These are phyloP conservation scores for Stentor coeruleus DNA, from an alignment of 73 alveolate genomes.

Conservation along the genomic window DNA sequence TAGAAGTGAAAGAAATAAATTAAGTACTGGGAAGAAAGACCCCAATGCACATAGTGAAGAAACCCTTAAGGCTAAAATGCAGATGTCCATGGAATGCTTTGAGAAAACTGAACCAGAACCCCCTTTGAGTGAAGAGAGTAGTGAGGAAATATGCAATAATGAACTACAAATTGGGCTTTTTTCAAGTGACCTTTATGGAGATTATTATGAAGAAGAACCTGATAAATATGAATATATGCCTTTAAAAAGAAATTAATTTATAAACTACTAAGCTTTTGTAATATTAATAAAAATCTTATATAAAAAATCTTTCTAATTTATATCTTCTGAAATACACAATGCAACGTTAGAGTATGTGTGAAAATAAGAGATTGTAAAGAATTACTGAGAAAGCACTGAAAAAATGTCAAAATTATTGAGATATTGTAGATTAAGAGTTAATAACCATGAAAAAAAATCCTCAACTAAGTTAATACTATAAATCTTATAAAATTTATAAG, in stretches of 20 bases:
- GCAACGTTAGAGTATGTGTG: no score
- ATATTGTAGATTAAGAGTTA: no score
- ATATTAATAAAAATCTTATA: no score
- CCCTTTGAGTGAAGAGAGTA: constrained; percentile 4
- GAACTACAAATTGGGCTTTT: not conserved
- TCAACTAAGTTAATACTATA: no score
- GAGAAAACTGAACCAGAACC: constrained; percentile 6
- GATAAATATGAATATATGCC: constrained; percentile 4
- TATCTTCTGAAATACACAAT: no score
- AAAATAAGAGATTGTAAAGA: no score
- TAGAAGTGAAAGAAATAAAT: not conserved
- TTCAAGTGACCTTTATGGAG: not conserved
- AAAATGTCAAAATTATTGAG: no score
- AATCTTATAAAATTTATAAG: no score
- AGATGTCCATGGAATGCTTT: not conserved
- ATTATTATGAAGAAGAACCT: not conserved
- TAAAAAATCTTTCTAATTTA: no score
- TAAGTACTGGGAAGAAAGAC: not conserved
- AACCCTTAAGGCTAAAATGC: not conserved
- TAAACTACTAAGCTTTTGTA: no score
- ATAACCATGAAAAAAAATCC: no score
- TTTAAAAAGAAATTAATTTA: not conserved
- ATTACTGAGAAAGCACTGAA: no score
- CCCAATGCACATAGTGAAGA: not conserved
- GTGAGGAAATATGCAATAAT: not conserved